Conservation (phyloP, 805 yeast species). For the Candida hungchunana region DNA sequence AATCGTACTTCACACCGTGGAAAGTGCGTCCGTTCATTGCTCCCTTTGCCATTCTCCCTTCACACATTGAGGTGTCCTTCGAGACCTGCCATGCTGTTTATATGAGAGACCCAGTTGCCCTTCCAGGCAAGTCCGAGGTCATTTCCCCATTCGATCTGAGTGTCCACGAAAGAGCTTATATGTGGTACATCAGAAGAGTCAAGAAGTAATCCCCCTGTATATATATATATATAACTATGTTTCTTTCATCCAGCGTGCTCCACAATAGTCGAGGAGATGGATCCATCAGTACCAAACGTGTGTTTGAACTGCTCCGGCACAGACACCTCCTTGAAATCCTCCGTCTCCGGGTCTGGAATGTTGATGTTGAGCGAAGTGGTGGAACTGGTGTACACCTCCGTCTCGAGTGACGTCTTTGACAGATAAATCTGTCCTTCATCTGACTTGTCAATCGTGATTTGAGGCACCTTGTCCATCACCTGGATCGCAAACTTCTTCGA, state of each 20-base stretch:
- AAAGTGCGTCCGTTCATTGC: conserved; percentile 89
- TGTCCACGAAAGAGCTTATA: conserved; percentile 88
- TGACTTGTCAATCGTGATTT: conserved; percentile 82
- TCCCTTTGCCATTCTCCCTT: conserved; percentile 87
- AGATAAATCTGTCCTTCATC: conserved; percentile 83
- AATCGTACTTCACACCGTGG: conserved; percentile 96
- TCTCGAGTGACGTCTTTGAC: conserved; percentile 61
- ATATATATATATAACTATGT: neutral
- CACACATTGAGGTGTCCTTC: conserved; percentile 86
- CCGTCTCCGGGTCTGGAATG: conserved; percentile 66
- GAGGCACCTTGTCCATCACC: conserved; percentile 75
- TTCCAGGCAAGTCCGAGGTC: conserved; percentile 96
- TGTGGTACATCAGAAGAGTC: conserved; percentile 84
- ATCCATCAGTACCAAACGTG: conserved; percentile 51
- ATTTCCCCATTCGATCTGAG: conserved; percentile 81
- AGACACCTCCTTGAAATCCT: conserved; percentile 74
- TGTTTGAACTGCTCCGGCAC: conserved; percentile 92
- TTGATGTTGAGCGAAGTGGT: conserved; percentile 84
- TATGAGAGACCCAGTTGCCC: conserved; percentile 92
- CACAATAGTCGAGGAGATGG: conserved; percentile 65
- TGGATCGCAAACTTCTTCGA: conserved; percentile 80
- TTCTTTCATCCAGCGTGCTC: conserved; percentile 67
- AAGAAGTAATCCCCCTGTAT: too few relatives aligned
- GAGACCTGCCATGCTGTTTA: conserved; percentile 95
- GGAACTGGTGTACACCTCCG: conserved; percentile 79